Conservation (phyloP, 2,329 filamentous ascomycete species). For the Cephalotrichum gorgonifer region DNA sequence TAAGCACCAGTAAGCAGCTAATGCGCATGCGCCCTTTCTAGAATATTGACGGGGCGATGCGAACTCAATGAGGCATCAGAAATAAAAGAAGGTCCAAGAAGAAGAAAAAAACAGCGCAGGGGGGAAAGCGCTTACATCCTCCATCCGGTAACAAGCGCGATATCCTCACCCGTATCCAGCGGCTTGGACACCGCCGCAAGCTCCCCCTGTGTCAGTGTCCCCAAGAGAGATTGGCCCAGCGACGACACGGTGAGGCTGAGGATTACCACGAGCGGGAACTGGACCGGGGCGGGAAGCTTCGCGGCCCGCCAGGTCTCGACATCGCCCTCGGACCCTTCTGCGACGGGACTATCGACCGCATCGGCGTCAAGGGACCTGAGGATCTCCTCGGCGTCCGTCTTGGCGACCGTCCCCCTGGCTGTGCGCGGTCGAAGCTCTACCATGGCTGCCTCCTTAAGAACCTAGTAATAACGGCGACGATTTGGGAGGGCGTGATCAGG, state of each 20-base stretch:
- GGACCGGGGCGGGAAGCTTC: conserved; percentile 31
- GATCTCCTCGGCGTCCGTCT: not conserved
- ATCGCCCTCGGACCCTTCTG: not conserved
- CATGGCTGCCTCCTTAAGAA: not conserved
- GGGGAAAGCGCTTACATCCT: conserved; percentile 37
- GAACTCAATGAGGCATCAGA: not conserved
- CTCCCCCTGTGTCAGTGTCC: conserved; percentile 51
- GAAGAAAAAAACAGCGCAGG: not conserved
- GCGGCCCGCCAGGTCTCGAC: conserved; percentile 7
- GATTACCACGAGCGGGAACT: conserved; percentile 41
- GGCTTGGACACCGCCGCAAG: conserved; percentile 57
- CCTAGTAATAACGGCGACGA: not conserved
- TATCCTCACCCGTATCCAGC: conserved; percentile 50
- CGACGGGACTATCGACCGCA: not conserved
- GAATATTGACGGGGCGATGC: not conserved
- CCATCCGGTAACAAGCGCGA: conserved; percentile 34
- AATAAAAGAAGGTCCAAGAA: not conserved
- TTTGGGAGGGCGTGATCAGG: not conserved
- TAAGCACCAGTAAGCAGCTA: conserved; percentile 1
- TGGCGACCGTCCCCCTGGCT: not conserved
- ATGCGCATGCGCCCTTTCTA: not conserved
- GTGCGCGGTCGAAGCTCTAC: conserved; percentile 4
- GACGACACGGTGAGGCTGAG: conserved; percentile 53
- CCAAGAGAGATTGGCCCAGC: conserved; percentile 51
- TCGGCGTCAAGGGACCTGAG: not conserved